Evolutionary conservation across 2,329 filamentous ascomycete genomes (phyloP).

Genomic region (Paecilomyces dactylethromorphus): DNA sequence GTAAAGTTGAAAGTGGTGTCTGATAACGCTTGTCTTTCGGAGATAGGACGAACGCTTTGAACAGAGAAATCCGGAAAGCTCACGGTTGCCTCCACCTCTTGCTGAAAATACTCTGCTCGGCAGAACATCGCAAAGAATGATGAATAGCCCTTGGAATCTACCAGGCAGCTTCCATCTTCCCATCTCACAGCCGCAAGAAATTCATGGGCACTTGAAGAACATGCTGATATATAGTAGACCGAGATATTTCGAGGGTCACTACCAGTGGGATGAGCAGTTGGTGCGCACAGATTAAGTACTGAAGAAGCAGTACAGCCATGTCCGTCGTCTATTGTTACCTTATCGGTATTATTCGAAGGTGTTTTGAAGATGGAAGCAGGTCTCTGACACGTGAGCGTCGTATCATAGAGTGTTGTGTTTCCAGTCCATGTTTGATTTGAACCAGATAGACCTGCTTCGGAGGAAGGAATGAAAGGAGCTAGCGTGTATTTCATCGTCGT

Average conservation of each 20-base stretch:
- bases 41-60: constrained; percentile 9
- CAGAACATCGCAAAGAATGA: constrained; percentile 37
- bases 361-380: neutral
- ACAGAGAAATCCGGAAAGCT: constrained; percentile 15
- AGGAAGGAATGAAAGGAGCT: constrained; percentile 6
- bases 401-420: constrained; percentile 25
- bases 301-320: constrained; percentile 1
- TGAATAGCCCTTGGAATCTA: constrained; percentile 6
- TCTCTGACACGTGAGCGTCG: constrained; percentile 8
- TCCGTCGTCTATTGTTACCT: constrained; percentile 1
- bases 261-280: neutral
- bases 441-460: neutral
- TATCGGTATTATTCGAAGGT: neutral
- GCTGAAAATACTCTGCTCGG: constrained; percentile 40
- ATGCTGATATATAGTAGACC: neutral
- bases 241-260: neutral
- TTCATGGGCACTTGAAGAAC: constrained; percentile 21
- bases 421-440: constrained; percentile 6
- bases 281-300: neutral
- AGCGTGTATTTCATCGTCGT: constrained; percentile 6
- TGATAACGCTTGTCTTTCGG: constrained; percentile 14
- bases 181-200: constrained; percentile 31
- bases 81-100: constrained; percentile 39
- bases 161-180: neutral
- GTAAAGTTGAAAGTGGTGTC: constrained; percentile 30